phyloP scores from a whole-genome alignment of 371 early-diverging fungal species.

The Mucor piriformis region DNA sequence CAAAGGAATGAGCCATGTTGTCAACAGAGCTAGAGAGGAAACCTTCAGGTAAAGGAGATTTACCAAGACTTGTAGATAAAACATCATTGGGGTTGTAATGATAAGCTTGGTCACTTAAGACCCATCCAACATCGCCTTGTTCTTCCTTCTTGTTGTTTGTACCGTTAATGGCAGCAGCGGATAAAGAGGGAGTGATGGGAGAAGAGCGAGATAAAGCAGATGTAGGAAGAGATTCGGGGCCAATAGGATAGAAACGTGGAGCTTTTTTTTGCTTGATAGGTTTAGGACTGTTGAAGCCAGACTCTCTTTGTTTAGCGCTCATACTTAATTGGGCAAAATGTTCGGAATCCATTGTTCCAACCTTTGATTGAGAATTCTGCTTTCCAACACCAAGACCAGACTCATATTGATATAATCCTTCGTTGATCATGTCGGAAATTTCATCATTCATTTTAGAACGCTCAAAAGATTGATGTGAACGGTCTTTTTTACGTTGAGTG shows the following conservation, averaged over 20 bases:
- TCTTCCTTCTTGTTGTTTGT: constrained; percentile 61
- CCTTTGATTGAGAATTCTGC: constrained; percentile 54
- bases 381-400: constrained; percentile 55
- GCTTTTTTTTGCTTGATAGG: constrained; percentile 43
- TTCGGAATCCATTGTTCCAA: constrained; percentile 66
- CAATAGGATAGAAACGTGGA: constrained; percentile 68
- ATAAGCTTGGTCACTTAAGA: constrained; percentile 61
- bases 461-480: constrained; percentile 74
- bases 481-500: constrained; percentile 81
- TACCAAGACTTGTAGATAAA: constrained; percentile 42
- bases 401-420: constrained; percentile 91
- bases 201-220: constrained; percentile 26
- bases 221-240: constrained; percentile 53
- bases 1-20: constrained; percentile 73
- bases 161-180: constrained; percentile 40
- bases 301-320: constrained; percentile 14
- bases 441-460: constrained; percentile 86
- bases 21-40: constrained; percentile 51
- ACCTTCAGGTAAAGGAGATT: constrained; percentile 35
- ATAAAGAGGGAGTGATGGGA: neutral
- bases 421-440: constrained; percentile 90
- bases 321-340: constrained; percentile 56
- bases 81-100: constrained; percentile 47
- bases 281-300: constrained; percentile 6
- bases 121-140: constrained; percentile 90